Percentiles rank a stretch among this genome's conserved stretches.
Conservation (phyloP, 176 grass and related monocot species). For the Themeda triandra region DNA sequence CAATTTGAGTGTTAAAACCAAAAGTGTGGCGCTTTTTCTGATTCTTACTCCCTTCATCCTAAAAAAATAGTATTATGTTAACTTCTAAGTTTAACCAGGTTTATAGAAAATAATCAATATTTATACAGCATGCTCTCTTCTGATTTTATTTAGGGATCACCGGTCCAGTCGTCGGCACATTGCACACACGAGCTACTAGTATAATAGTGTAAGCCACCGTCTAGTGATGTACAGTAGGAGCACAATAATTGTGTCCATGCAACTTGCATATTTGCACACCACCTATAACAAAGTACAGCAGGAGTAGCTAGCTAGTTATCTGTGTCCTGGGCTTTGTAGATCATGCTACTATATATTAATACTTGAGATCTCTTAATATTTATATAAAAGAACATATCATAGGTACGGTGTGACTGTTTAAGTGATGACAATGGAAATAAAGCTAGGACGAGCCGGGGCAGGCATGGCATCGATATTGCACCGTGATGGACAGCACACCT, state of each 20-base stretch:
- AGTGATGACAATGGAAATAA: neutral
- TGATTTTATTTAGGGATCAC: too few species aligned
- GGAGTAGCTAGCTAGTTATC: neutral
- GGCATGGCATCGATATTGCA: neutral
- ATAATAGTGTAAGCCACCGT: neutral
- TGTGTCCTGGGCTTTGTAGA: neutral
- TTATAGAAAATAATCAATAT: too few species aligned
- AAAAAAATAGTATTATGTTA: too few species aligned
- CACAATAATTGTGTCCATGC: constrained; percentile 17
- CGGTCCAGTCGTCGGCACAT: too few species aligned
- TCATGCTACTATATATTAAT: neutral
- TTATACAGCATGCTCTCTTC: too few species aligned
- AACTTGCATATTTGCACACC: neutral
- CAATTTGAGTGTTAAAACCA: too few species aligned
- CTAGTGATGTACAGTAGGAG: neutral
- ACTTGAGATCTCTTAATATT: too few species aligned
- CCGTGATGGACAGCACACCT: constrained; percentile 18
- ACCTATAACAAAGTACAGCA: too few species aligned
- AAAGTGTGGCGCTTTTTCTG: too few species aligned
- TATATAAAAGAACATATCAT: neutral
- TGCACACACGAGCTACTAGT: neutral
- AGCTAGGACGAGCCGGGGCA: neutral
- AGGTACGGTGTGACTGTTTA: neutral
- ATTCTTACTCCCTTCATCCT: too few species aligned
- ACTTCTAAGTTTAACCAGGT: too few species aligned